phyloP scores from a whole-genome alignment of 2,329 filamentous ascomycete species.

The Metarhizium album region DNA sequence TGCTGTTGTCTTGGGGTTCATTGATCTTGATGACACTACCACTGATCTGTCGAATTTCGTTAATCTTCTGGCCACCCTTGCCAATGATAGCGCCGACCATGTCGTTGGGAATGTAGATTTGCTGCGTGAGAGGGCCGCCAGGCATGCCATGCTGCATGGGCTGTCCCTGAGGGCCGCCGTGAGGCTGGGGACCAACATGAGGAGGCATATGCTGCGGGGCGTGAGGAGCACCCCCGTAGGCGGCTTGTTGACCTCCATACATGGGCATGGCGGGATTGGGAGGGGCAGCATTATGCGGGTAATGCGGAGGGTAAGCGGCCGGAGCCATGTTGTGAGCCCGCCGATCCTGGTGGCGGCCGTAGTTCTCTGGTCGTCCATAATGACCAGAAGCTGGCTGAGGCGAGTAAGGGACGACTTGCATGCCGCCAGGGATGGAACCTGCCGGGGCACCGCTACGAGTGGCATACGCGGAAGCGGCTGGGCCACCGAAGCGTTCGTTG shows the following conservation, averaged over 20 bases:
- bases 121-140: slow-evolving; percentile 70
- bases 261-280: slow-evolving; percentile 55
- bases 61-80: slow-evolving; percentile 98
- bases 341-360: slow-evolving; percentile 60
- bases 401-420: slow-evolving; percentile 98
- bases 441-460: slow-evolving; percentile 88
- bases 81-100: slow-evolving; percentile 99
- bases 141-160: slow-evolving; percentile 58
- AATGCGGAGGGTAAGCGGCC: slow-evolving; percentile 60
- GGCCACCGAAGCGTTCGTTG: slow-evolving; percentile 91
- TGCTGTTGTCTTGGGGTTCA: slow-evolving; percentile 97
- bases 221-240: slow-evolving; percentile 66
- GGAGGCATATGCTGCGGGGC: slow-evolving; percentile 64
- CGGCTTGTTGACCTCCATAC: slow-evolving; percentile 65
- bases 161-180: slow-evolving; percentile 59
- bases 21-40: slow-evolving; percentile 99
- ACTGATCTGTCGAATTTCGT: slow-evolving; percentile 93
- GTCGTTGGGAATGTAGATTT: slow-evolving; percentile 98
- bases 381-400: slow-evolving; percentile 88
- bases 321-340: slow-evolving; percentile 67
- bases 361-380: slow-evolving; percentile 84
- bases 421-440: slow-evolving; percentile 87
- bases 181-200: slow-evolving; percentile 42
- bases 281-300: slow-evolving; percentile 52
- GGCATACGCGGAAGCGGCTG: slow-evolving; percentile 93